phyloP scores from a whole-genome alignment of 192 early-diverging fungal species.

The Mortierella claussenii region DNA sequence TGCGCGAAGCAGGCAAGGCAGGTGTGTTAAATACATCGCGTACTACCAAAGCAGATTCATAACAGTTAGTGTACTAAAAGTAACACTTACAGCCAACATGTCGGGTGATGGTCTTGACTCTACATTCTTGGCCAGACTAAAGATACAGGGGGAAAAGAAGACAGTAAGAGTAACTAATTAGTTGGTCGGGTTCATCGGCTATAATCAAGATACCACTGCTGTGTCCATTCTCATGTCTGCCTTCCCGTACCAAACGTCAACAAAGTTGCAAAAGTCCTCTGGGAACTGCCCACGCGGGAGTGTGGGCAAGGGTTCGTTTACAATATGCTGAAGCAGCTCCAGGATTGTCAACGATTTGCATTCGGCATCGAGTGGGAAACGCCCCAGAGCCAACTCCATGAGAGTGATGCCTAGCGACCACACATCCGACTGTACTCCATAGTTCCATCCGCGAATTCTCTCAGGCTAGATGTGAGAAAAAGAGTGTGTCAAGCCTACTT shows the following conservation, averaged over 20 bases:
- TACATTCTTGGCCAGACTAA: slow-evolving; percentile 66
- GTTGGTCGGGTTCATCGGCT: no score
- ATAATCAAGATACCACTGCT: no score
- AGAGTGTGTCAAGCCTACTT: background rate
- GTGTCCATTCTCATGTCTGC: no score
- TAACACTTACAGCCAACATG: slow-evolving; percentile 65
- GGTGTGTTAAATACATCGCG: background rate
- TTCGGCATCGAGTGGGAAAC: slow-evolving; percentile 78
- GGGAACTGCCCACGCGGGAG: slow-evolving; percentile 83
- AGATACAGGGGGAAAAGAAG: background rate
- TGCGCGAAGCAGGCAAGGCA: background rate
- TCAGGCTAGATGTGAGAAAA: slow-evolving; percentile 65
- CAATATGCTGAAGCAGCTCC: slow-evolving; percentile 94
- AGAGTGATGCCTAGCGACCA: slow-evolving; percentile 86
- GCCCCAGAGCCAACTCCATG: slow-evolving; percentile 83
- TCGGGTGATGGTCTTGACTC: slow-evolving; percentile 70
- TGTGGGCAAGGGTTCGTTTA: slow-evolving; percentile 85
- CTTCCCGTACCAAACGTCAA: slow-evolving; percentile 77
- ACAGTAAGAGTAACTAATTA: background rate
- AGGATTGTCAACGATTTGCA: slow-evolving; percentile 81
- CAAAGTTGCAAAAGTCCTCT: slow-evolving; percentile 79
- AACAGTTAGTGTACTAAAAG: background rate
- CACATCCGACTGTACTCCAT: slow-evolving; percentile 84
- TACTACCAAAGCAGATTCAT: background rate
- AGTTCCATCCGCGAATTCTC: slow-evolving; percentile 80